Conservation (phyloP, 78 protist species). For the Cavenderia fasciculata region DNA sequence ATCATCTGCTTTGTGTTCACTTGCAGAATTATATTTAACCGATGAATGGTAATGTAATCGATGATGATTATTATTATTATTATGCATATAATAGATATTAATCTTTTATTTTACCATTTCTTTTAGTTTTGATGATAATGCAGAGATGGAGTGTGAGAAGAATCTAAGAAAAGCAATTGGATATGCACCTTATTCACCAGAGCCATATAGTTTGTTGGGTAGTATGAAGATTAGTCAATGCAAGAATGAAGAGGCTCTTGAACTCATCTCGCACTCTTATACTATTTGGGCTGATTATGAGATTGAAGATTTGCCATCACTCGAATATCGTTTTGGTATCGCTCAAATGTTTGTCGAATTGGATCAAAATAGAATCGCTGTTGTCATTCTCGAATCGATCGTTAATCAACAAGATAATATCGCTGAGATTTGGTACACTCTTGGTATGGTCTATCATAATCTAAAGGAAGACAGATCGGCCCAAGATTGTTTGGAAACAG, state of each 20-base stretch:
- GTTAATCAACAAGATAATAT: constrained; percentile 76
- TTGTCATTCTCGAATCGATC: constrained; percentile 56
- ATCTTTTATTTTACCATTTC: background rate
- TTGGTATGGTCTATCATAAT: constrained; percentile 25
- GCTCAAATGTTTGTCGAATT: constrained; percentile 65
- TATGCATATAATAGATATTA: background rate
- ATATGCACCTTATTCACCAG: constrained; percentile 48
- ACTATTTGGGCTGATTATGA: constrained; percentile 41
- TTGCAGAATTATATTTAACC: constrained; percentile 73
- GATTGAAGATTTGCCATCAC: constrained; percentile 52
- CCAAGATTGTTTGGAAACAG: constrained; percentile 41
- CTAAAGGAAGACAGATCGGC: constrained; percentile 42
- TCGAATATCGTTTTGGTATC: constrained; percentile 59
- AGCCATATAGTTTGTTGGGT: constrained; percentile 70
- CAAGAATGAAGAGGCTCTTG: constrained; percentile 49
- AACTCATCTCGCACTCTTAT: constrained; percentile 42
- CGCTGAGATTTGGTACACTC: constrained; percentile 76
- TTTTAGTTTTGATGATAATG: constrained; percentile 72
- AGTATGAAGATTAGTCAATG: constrained; percentile 76
- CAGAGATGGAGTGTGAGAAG: constrained; percentile 58
- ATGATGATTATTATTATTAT: background rate
- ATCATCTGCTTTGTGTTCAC: constrained; percentile 74
- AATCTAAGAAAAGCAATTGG: constrained; percentile 43
- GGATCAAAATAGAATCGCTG: constrained; percentile 35
- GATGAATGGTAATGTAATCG: constrained; percentile 71